Evolutionary conservation across 371 early-diverging fungal species (phyloP).

Genomic region (Mortierella sp.): DNA sequence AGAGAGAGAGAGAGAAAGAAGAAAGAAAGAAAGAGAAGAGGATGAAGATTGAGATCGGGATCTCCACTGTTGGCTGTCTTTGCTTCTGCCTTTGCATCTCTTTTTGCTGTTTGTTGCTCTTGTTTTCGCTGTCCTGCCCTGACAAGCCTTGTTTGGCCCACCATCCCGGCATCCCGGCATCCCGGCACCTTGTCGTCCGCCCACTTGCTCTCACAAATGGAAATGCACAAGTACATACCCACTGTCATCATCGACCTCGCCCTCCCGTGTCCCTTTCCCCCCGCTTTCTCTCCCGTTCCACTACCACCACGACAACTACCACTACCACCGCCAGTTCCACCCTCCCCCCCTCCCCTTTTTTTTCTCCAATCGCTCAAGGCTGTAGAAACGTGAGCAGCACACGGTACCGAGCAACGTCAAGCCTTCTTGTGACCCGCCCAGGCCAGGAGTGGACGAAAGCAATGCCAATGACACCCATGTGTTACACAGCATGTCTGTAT

Average conservation of each 20-base stretch:
- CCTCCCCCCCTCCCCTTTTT: too few relatives aligned
- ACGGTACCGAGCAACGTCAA: too few relatives aligned
- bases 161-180: constrained; percentile 4
- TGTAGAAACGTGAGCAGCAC: too few relatives aligned
- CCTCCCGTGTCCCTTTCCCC: too few relatives aligned
- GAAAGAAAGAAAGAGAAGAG: neutral
- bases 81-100: neutral
- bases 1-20: neutral
- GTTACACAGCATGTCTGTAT: too few relatives aligned
- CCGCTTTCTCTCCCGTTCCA: too few relatives aligned
- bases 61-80: neutral
- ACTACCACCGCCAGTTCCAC: too few relatives aligned
- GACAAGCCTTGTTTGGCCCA: neutral
- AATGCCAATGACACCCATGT: too few relatives aligned
- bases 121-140: neutral
- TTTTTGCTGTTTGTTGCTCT: neutral
- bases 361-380: too few relatives aligned
- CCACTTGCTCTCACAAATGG: neutral
- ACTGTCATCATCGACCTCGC: constrained; percentile 8
- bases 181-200: constrained; percentile 4
- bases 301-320: too few relatives aligned
- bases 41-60: neutral
- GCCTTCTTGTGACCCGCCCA: too few relatives aligned
- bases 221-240: constrained; percentile 12
- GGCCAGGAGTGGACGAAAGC: too few relatives aligned